These are phyloP conservation scores for Marasmius oreades DNA, from an alignment of 1,284 basidiomycete species.

Conservation along the genomic window DNA sequence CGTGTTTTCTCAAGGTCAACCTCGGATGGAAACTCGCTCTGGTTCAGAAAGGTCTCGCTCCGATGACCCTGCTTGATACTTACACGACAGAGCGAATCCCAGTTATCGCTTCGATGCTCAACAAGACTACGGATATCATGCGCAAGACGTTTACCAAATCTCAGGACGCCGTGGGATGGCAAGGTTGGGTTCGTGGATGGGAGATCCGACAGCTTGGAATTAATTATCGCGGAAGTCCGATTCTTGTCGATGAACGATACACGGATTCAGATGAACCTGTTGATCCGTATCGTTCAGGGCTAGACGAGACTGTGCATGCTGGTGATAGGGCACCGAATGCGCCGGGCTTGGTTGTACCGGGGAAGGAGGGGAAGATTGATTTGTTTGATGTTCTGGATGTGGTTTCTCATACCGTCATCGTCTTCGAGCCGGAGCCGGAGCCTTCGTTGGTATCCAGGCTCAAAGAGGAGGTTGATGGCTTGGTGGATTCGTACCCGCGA, in stretches of 20 bases:
- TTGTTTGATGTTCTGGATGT: constrained; percentile 13
- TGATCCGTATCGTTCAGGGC: constrained; percentile 18
- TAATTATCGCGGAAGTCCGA: constrained; percentile 30
- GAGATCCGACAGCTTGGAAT: constrained; percentile 25
- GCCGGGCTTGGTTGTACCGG: constrained; percentile 19
- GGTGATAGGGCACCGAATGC: constrained; percentile 33
- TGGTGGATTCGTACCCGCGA: background rate
- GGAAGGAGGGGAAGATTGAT: constrained; percentile 5
- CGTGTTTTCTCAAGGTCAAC: constrained; percentile 26
- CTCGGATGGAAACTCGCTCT: constrained; percentile 39
- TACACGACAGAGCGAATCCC: constrained; percentile 35
- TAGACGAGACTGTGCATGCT: constrained; percentile 18
- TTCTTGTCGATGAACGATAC: constrained; percentile 11
- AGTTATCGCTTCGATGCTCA: constrained; percentile 34
- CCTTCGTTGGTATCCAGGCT: background rate
- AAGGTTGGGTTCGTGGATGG: constrained; percentile 4
- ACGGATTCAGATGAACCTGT: constrained; percentile 5
- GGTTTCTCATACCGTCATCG: constrained; percentile 11
- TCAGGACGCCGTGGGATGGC: background rate
- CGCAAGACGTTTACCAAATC: constrained; percentile 10
- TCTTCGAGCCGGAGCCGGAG: constrained; percentile 7
- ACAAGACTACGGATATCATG: constrained; percentile 19
- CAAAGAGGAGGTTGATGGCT: background rate
- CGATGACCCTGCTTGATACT: constrained; percentile 27
- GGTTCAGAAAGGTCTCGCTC: constrained; percentile 30